Percentiles rank a stretch among this genome's conserved stretches.
Evolutionary conservation across 768 basidiomycete species (phyloP).

Genomic region (Hemileccinum rubropunctum): DNA sequence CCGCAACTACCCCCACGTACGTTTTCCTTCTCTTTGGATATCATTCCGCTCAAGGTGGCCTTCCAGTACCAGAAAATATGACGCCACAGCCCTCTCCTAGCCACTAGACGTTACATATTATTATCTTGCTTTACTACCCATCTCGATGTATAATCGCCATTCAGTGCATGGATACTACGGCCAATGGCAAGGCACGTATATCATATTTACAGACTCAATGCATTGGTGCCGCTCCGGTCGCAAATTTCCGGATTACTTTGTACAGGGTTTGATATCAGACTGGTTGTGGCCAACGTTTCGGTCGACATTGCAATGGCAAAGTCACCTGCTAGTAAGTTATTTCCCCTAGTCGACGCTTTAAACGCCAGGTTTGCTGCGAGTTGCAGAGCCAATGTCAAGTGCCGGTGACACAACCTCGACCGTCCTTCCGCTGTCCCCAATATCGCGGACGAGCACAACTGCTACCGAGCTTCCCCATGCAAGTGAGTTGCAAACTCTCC

Average conservation of each 20-base stretch:
- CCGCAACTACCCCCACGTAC: constrained; percentile 78
- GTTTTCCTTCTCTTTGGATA: constrained; percentile 30
- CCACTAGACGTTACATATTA: constrained; percentile 48
- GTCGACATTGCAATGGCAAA: constrained; percentile 12
- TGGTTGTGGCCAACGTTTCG: not conserved
- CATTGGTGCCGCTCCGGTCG: not conserved
- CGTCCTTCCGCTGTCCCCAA: constrained; percentile 10
- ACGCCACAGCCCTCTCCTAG: constrained; percentile 46
- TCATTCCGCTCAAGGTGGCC: constrained; percentile 3
- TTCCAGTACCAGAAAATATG: constrained; percentile 54
- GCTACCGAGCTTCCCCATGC: constrained; percentile 1
- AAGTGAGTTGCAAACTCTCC: constrained; percentile 1
- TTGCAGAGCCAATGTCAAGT: constrained; percentile 13
- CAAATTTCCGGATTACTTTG: not conserved
- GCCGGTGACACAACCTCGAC: constrained; percentile 13
- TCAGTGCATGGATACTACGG: constrained; percentile 30
- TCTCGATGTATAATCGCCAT: constrained; percentile 37
- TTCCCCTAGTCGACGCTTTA: not conserved
- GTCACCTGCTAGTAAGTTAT: not conserved
- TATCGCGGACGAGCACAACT: constrained; percentile 8
- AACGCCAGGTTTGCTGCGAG: not conserved
- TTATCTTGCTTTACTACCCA: constrained; percentile 32
- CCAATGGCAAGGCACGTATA: constrained; percentile 27
- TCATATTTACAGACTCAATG: not conserved
- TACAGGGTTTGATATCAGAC: constrained; percentile 13